Evolutionary conservation across 208 protist genomes (phyloP), one percentile per base, ranked within the genome.

Genomic region (Naegleria fowleri): DNA sequence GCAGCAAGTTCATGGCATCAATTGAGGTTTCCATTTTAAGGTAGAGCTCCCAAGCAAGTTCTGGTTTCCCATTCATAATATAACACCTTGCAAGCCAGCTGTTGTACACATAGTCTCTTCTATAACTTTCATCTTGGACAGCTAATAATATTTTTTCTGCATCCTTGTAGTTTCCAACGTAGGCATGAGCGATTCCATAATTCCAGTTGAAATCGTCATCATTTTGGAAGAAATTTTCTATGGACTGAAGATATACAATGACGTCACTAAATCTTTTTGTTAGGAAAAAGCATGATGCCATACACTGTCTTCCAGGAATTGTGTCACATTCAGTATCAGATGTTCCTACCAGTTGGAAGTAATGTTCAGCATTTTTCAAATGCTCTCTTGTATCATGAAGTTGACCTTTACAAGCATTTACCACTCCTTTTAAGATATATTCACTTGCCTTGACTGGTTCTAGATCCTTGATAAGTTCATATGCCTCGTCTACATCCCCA

Each of bases 201-300:
- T 96, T 96, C 91, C 92, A 98, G 6, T 98, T 93, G 91, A 98
- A 99, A 33, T 95, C 96, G 91, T 98, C 97, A 91, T 99, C 97
- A 86, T 97, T 96, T 90, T 92, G 93, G 88, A 98, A 99, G 94
- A 98, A 99, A n/a, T 94, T 94, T 92, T 98, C 97, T 92, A 99
- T 98, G 7, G 97, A 98, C 48, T 96, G 94, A 79, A 99, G 93
- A 93, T 99, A 99, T n/a, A 98, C 95, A 40, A 98, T 92, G 33
- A 99, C 98, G 91, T 99, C 98, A 43, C 97, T 93, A 75, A 98
- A 99, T 93, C 99, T 96, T 89, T 96, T 96, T 22, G 98, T 94
- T 16, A 99, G 93, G 90, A 98, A 99, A 90, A 98, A 98, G 94
- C 97, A 98, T 43, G 95, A 98, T 0, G 98, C 98, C 98, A 99